phyloP scores from a whole-genome alignment of 495 filamentous ascomycete genomes.

The Penicillium waksmanii region DNA sequence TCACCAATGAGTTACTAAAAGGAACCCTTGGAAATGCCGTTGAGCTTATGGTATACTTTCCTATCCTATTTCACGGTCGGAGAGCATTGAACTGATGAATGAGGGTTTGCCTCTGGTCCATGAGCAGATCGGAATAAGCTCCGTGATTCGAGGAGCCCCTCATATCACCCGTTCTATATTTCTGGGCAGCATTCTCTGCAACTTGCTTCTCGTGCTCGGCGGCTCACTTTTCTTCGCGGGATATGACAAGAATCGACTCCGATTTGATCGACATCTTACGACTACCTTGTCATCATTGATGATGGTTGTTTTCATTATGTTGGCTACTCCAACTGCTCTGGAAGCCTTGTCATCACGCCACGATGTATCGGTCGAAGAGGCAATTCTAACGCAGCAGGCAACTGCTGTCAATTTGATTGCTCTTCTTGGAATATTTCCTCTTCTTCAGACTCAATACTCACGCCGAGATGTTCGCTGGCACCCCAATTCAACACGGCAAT shows the following conservation, averaged over 20 bases:
- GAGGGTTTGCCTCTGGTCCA: not conserved
- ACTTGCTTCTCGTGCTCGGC: slow-evolving; percentile 32
- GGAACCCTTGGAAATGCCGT: slow-evolving; percentile 32
- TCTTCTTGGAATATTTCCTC: not conserved
- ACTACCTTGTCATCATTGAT: slow-evolving; percentile 33
- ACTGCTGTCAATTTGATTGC: slow-evolving; percentile 2
- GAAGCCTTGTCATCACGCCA: slow-evolving; percentile 23
- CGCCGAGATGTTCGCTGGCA: slow-evolving; percentile 2
- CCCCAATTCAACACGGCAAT: not conserved
- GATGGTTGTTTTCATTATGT: slow-evolving; percentile 25
- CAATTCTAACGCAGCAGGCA: not conserved
- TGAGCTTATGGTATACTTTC: slow-evolving; percentile 25
- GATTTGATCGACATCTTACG: slow-evolving; percentile 29
- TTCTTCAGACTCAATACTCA: slow-evolving; percentile 5
- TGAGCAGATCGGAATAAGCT: slow-evolving; percentile 23
- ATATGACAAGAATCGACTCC: slow-evolving; percentile 24
- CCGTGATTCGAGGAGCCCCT: slow-evolving; percentile 14
- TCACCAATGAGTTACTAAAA: slow-evolving; percentile 27
- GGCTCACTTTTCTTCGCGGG: slow-evolving; percentile 26
- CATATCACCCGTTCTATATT: slow-evolving; percentile 24
- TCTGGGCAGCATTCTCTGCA: slow-evolving; percentile 29
- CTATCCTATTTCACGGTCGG: not conserved
- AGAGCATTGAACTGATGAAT: not conserved
- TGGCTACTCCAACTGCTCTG: slow-evolving; percentile 31
- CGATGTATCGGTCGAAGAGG: slow-evolving; percentile 4